Evolutionary conservation across 768 basidiomycete genomes (phyloP), one percentile per base, ranked within the genome.

Genomic region (Postia placenta): DNA sequence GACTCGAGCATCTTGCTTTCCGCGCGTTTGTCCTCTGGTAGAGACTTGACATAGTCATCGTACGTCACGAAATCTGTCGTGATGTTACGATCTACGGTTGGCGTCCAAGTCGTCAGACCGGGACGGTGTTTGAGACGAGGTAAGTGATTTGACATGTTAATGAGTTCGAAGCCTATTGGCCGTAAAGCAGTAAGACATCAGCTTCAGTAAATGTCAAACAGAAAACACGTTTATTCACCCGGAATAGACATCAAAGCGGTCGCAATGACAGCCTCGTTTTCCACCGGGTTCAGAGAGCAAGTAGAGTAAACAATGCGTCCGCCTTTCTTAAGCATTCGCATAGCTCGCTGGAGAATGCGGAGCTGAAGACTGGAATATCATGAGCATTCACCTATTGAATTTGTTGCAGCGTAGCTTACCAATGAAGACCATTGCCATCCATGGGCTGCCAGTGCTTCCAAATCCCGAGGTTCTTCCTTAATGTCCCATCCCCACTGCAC

Each of bases 301-400:
- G 96, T 99, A 4, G 96, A 98, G 64, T 98, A 99, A 15, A 98
- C 94, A 53, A 98, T 86, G 28, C 88, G 83, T 6, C 94, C 95
- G n/a, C 83, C 79, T 25, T 83, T 82, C 53, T 78, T 75, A 35
- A 99, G 77, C 68, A 98, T 77, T 48, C 84, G 81, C 89, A 99
- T 96, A 1, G 86, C 95, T 17, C 96, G 86, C 52, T 86, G 76
- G 17, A 98, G 76, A 56, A 99, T 98, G 17, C 96, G 86, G 35
- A 92, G 72, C 63, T 99, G 96, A 25, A 99, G 74, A 9, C 92
- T 97, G 22, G 23, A n/a, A 27, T 24, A 30, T 5, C 30, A 33
- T 33, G 7, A 33, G 7, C 30, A 33, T 33, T 7, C 7, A 33
- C 30, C 15, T 22, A 37, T n/a, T 11, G 20, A 39, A 39, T 19